Evolutionary conservation across 805 yeast genomes (phyloP).

Genomic region (Wickerhamiella musiphila): DNA sequence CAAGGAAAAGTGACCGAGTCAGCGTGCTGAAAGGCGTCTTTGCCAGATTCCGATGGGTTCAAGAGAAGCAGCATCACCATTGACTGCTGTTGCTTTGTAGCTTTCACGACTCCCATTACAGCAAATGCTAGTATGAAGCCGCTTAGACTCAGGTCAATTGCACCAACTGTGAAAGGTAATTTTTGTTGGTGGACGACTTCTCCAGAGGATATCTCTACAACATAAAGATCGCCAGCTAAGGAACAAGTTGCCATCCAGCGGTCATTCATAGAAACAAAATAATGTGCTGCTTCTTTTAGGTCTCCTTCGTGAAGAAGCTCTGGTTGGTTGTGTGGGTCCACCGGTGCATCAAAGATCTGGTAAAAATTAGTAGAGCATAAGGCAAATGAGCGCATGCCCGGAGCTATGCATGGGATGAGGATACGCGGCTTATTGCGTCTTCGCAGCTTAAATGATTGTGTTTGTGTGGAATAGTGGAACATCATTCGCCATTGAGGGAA

Average conservation of each 20-base stretch:
- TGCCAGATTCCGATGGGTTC: constrained; percentile 3
- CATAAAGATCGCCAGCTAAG: constrained; percentile 51
- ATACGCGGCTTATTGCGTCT: constrained; percentile 23
- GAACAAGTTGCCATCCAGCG: constrained; percentile 50
- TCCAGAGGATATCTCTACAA: constrained; percentile 45
- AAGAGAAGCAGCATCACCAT: constrained; percentile 43
- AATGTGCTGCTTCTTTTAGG: constrained; percentile 25
- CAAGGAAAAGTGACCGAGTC: constrained; percentile 57
- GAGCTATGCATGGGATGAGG: constrained; percentile 42
- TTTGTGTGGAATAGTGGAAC: constrained; percentile 35
- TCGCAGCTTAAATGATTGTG: constrained; percentile 32
- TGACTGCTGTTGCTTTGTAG: constrained; percentile 56
- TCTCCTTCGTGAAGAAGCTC: constrained; percentile 47
- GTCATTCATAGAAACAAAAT: constrained; percentile 30
- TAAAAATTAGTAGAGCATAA: constrained; percentile 51
- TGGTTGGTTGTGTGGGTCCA: constrained; percentile 35
- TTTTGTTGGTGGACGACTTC: constrained; percentile 48
- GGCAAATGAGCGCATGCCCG: constrained; percentile 47
- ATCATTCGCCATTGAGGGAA: constrained; percentile 66
- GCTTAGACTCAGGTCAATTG: constrained; percentile 51
- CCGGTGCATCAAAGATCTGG: constrained; percentile 46
- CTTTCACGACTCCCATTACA: constrained; percentile 60
- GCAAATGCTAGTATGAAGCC: constrained; percentile 61
- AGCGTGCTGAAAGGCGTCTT: constrained; percentile 20
- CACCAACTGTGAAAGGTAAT: constrained; percentile 60